Base-by-base conservation (phyloP, 176 grass and related monocot genomes). In the Saccharum spontaneum region DNA sequence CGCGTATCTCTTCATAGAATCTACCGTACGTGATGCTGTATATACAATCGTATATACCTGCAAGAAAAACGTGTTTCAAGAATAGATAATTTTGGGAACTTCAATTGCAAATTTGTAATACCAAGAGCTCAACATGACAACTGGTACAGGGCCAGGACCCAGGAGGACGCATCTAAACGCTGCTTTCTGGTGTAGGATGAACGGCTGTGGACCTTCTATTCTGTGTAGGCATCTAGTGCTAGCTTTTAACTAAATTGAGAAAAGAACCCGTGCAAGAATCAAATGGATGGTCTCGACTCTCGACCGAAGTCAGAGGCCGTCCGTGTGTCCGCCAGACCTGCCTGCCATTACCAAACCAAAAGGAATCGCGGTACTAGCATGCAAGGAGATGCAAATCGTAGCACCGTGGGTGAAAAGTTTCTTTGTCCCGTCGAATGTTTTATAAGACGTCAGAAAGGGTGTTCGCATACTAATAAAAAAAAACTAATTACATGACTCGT, bases 211-310 rank as follows among this genome's bases (percentile, higher is more conserved):
- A 37, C 79, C 66, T 69, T 81, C 79, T 26, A 36, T 57, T 38
- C 65, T 70, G 33, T 28, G 46, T 24, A 70, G 64, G 79, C 79
- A 81, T 81, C 31, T 70, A 40, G 46, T 81, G 66, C 46, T 70
- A 24, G 7, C 10, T 61, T 60, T 60, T 36, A 24, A 17, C 18
- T 69, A 54, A 30, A 50, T 6, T 37, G 28, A 50, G 64, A 69
- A 81, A 81, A 38, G 44, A 44, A 38, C 34, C 45, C 5, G 44
- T 38, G 79, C 45, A 38, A 69, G 64, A 69, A 69, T 69, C 79
- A 37, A 40, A 81, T 69, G 66, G 34, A 40, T 10, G 45, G 79
- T 40, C 59, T 37, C 36, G 33, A 33, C 33, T 33, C 33, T 33
- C 3, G 59, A 20, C 8, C 43, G 59, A 31, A 71, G 67, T 28